Base-by-base conservation (phyloP, 768 basidiomycete species). In the Pleurotus ostreatus region DNA sequence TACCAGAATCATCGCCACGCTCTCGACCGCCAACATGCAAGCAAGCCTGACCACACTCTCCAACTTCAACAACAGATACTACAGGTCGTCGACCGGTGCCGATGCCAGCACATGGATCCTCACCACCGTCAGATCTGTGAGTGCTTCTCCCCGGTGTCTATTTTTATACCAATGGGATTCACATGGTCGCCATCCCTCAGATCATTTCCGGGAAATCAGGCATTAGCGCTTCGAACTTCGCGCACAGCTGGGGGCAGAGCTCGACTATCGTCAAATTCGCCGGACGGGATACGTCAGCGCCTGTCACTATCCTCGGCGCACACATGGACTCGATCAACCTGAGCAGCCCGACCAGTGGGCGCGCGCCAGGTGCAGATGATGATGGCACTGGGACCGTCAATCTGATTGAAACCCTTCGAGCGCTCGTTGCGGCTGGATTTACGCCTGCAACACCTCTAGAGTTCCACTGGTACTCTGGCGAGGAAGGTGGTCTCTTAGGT, bases 401-500 rank as follows among this genome's bases (percentile, higher is more conserved):
- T 49, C 71, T 78, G 40, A 67, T 80, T 6, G 78, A 80, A 61
- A 67, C 74, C 1, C 73, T 76, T 58, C 70, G 78, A 20, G 67
- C 70, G 2, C 68, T 80, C 37, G 51, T 80, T 22, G 73, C 71
- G 1, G 63, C 71, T 23, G 71, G 68, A n/a, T 79, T 75, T 62
- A 67, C 62, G 30, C 79, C 78, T 0, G 65, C 63, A 7, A 74
- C 68, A 25, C 70, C 78, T 18, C 64, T 80, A 30, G 77, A 80
- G 53, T 78, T 78, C 57, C 78, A 79, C 51, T 81, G 77, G 78
- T 81, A 71, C 57, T 71, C 76, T 18, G 77, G 70, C 38, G 76
- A 78, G 22, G 81, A 82, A 61, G 74, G 72, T 37, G 83, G 83
- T 8, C 71, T 82, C 11, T 61, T 72, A 49, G 81, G 80, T 39